phyloP scores from a whole-genome alignment of 129 eudicot species.

The carrot (Daucus carota) region DNA sequence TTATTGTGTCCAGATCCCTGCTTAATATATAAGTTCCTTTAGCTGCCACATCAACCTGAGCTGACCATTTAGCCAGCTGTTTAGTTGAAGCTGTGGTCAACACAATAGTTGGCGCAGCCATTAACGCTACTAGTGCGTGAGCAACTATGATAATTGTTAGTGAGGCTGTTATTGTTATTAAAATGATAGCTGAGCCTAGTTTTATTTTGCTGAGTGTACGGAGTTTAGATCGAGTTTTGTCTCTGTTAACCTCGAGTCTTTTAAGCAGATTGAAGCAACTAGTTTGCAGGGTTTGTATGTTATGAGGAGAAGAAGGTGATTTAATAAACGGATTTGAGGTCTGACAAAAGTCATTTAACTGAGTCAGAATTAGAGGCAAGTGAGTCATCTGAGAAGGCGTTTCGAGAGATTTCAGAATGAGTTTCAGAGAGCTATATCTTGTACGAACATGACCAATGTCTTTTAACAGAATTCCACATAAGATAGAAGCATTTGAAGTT shows the following conservation, averaged over 20 bases:
- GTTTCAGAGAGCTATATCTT: conserved; percentile 39
- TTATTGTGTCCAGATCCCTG: conserved; percentile 49
- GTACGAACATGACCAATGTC: conserved; percentile 46
- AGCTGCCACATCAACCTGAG: conserved; percentile 55
- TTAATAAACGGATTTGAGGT: conserved; percentile 57
- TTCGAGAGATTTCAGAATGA: conserved; percentile 25
- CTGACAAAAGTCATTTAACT: conserved; percentile 37
- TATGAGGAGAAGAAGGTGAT: conserved; percentile 33
- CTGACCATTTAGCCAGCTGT: conserved; percentile 29
- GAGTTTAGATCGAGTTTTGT: conserved; percentile 51
- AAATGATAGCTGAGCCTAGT: conserved; percentile 47
- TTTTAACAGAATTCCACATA: conserved; percentile 57
- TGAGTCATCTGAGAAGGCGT: conserved; percentile 9
- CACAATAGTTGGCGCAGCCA: conserved; percentile 60
- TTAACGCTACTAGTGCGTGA: conserved; percentile 49
- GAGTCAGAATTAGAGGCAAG: conserved; percentile 26
- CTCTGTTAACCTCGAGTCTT: conserved; percentile 60
- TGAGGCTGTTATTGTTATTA: conserved; percentile 60
- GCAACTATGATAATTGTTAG: conserved; percentile 42
- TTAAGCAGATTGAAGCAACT: conserved; percentile 57
- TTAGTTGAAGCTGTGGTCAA: conserved; percentile 33
- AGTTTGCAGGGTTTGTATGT: conserved; percentile 42
- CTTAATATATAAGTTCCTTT: conserved; percentile 51
- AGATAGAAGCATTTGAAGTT: conserved; percentile 58
- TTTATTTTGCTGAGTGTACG: conserved; percentile 32